Percentiles rank a stretch among this genome's conserved stretches.
phyloP scores from a whole-genome alignment of 306 rosid genomes.

The Prunus salicina region DNA sequence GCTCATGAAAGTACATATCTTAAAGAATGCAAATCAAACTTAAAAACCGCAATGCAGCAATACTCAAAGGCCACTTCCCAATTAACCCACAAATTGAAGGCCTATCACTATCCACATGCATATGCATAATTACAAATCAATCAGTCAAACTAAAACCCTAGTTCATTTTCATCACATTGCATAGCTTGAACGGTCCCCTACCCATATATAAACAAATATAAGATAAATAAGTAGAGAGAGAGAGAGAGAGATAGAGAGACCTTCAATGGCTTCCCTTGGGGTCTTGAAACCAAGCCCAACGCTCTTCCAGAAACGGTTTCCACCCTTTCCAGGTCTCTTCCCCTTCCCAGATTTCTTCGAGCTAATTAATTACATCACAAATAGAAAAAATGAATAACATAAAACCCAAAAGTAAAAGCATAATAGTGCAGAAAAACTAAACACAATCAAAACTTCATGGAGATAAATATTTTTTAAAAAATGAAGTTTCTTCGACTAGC shows the following conservation, averaged over 20 bases:
- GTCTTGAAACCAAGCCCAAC: conserved; percentile 86
- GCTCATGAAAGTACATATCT: background rate
- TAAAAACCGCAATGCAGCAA: too few species aligned
- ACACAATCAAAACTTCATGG: background rate
- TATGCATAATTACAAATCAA: background rate
- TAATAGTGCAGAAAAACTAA: background rate
- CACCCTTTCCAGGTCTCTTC: conserved; percentile 80
- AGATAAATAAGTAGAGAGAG: background rate
- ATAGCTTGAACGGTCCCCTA: background rate
- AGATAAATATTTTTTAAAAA: background rate
- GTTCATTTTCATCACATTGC: background rate
- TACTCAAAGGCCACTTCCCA: background rate
- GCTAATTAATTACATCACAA: conserved; percentile 23
- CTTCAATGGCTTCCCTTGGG: conserved; percentile 82
- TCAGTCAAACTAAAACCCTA: background rate
- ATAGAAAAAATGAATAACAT: background rate
- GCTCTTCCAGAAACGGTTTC: conserved; percentile 73
- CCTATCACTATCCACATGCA: background rate
- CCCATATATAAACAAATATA: background rate
- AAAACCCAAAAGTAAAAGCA: background rate
- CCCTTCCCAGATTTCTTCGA: conserved; percentile 77
- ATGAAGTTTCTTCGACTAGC: background rate
- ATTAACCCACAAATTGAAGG: background rate
- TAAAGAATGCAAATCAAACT: too few species aligned
- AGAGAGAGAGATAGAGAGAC: conserved; percentile 17